These are phyloP conservation scores for Plantago rigida DNA, from an alignment of 305 asterid species.

Conservation along the genomic window DNA sequence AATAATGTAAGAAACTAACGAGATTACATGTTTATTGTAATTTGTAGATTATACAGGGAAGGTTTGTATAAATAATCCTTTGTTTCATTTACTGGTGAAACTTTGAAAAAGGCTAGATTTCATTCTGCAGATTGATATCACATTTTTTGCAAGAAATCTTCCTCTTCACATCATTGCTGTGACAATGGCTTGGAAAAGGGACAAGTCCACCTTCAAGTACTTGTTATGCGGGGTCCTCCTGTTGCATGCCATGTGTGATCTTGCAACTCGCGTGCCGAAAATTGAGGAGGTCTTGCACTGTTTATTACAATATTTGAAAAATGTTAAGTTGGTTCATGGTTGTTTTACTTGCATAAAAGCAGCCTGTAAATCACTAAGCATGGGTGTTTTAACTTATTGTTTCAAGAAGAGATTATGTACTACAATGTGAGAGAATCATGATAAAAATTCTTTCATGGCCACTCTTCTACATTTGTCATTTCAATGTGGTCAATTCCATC, in stretches of 20 bases:
- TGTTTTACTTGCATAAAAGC: too few species aligned
- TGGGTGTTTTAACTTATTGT: neutral
- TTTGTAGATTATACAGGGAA: too few species aligned
- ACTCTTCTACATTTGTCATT: neutral
- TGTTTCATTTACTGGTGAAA: neutral
- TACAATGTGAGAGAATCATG: neutral
- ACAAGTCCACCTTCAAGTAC: conserved; percentile 61
- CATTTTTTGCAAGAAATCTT: conserved; percentile 70
- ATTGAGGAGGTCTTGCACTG: conserved; percentile 67
- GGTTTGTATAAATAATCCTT: neutral
- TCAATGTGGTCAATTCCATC: neutral
- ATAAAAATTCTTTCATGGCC: neutral
- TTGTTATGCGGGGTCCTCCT: conserved; percentile 82
- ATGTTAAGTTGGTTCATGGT: too few species aligned
- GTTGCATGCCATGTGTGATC: conserved; percentile 79
- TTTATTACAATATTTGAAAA: neutral
- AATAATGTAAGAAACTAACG: too few species aligned
- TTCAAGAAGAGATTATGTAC: neutral
- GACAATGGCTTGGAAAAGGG: conserved; percentile 66
- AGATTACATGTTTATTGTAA: too few species aligned
- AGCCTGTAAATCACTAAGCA: too few species aligned
- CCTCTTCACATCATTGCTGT: conserved; percentile 82
- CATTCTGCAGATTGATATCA: conserved; percentile 67
- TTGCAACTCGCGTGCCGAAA: conserved; percentile 79
- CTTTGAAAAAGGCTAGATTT: conserved; percentile 17